Conservation (phyloP, 805 yeast species). For the Kregervanrija pseudodelftensis region DNA sequence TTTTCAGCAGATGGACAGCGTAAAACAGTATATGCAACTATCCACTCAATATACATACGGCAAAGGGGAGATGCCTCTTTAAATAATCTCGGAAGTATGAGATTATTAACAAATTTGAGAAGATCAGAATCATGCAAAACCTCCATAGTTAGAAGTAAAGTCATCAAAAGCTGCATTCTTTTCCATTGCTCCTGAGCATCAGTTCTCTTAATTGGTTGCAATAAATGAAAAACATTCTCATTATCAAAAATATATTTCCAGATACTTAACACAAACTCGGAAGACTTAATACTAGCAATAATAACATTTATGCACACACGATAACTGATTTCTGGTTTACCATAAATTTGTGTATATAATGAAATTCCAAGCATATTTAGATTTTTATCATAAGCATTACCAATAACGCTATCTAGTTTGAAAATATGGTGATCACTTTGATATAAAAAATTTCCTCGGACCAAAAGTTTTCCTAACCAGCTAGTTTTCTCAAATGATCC, state of each 20-base stretch:
- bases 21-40: slow-evolving; percentile 41
- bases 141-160: slow-evolving; percentile 41
- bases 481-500: slow-evolving; percentile 30
- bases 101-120: slow-evolving; percentile 20
- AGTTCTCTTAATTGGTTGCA: slow-evolving; percentile 44
- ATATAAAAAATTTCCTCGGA: slow-evolving; percentile 36
- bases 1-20: slow-evolving; percentile 22
- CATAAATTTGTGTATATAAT: slow-evolving; percentile 45
- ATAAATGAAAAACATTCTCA: slow-evolving; percentile 34
- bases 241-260: slow-evolving; percentile 32
- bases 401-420: slow-evolving; percentile 51
- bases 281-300: slow-evolving; percentile 29
- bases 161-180: slow-evolving; percentile 50
- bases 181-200: slow-evolving; percentile 67
- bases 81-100: slow-evolving; percentile 33
- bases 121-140: slow-evolving; percentile 21
- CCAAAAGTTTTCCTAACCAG: slow-evolving; percentile 49
- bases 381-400: slow-evolving; percentile 40
- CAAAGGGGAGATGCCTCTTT: slow-evolving; percentile 74
- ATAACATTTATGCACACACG: slow-evolving; percentile 44
- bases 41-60: slow-evolving; percentile 76
- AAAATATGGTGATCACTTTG: slow-evolving; percentile 55
- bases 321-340: slow-evolving; percentile 48
- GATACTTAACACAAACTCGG: slow-evolving; percentile 25
- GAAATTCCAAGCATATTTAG: slow-evolving; percentile 30